Percentiles rank a stretch among this genome's conserved stretches.
These are phyloP conservation scores for Fusarium equiseti DNA, from an alignment of 2,329 filamentous ascomycete species.

Conservation along the genomic window DNA sequence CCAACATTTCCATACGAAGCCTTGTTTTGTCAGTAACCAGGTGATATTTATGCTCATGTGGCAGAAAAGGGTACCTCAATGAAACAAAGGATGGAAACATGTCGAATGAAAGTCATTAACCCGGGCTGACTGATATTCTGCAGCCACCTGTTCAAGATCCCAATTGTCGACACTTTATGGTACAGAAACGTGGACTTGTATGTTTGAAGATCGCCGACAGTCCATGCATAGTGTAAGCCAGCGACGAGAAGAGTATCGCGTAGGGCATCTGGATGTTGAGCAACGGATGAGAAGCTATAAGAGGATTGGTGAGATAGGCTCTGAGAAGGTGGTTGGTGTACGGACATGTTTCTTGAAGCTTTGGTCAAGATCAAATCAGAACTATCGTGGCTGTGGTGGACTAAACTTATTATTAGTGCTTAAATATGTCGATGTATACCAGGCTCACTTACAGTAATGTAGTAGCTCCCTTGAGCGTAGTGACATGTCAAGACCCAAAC, in stretches of 20 bases:
- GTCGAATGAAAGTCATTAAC: constrained; percentile 35
- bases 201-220: constrained; percentile 23
- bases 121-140: constrained; percentile 8
- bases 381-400: constrained; percentile 30
- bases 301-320: accelerated
- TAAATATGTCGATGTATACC: background rate
- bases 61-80: constrained; percentile 18
- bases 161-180: constrained; percentile 39
- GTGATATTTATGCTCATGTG: accelerated
- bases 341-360: constrained; percentile 21
- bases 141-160: constrained; percentile 35
- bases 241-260: constrained; percentile 40
- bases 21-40: background rate
- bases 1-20: constrained; percentile 34
- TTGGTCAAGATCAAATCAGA: constrained; percentile 10
- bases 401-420: background rate
- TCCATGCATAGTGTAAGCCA: constrained; percentile 43
- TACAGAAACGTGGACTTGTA: constrained; percentile 41
- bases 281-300: constrained; percentile 24
- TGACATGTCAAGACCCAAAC: constrained; percentile 40
- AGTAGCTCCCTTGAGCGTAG: constrained; percentile 42
- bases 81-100: constrained; percentile 38
- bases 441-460: constrained; percentile 39
- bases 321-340: accelerated
- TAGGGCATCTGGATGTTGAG: constrained; percentile 37